Percentiles rank a stretch among this genome's conserved stretches.
Evolutionary conservation across 2,329 filamentous ascomycete species (phyloP).

Genomic region (Aquanectria penicillioides): DNA sequence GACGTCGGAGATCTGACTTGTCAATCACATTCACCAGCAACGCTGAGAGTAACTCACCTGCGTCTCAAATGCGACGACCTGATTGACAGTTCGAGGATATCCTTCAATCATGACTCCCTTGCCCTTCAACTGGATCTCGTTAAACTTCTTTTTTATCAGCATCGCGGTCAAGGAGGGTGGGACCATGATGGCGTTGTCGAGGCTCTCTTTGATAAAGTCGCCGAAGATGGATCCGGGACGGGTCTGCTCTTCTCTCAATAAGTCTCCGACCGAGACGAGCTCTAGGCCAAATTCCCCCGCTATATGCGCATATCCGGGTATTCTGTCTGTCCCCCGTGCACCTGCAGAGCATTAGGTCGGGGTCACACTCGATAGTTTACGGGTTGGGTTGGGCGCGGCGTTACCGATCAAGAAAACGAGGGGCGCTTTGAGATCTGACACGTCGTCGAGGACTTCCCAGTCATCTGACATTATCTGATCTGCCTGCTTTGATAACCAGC

Average conservation of each 20-base stretch:
- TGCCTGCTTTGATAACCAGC: conserved; percentile 19
- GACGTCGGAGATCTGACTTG: conserved; percentile 2
- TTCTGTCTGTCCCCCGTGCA: not conserved
- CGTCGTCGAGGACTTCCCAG: conserved; percentile 18
- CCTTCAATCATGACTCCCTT: conserved; percentile 19
- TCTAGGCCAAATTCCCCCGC: conserved; percentile 15
- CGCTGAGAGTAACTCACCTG: conserved; percentile 3
- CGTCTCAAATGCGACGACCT: conserved; percentile 19
- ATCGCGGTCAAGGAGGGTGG: conserved; percentile 14
- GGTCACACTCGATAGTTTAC: too few species aligned
- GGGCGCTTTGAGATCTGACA: not conserved
- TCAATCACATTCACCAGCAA: not conserved
- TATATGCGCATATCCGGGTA: not conserved
- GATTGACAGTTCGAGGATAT: conserved; percentile 14
- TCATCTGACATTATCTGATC: conserved; percentile 19
- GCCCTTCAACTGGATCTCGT: conserved; percentile 9
- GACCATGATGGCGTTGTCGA: conserved; percentile 7
- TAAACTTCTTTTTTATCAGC: conserved; percentile 21
- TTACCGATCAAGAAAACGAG: conserved; percentile 24
- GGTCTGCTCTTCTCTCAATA: conserved; percentile 21
- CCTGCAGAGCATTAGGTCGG: conserved; percentile 13
- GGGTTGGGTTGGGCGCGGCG: not conserved
- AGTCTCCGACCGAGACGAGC: conserved; percentile 13
- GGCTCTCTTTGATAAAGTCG: conserved; percentile 18
- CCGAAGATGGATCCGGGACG: conserved; percentile 18